Evolutionary conservation across 148 eudicot genomes (phyloP).

Genomic region (Salicornia ramosissima): DNA sequence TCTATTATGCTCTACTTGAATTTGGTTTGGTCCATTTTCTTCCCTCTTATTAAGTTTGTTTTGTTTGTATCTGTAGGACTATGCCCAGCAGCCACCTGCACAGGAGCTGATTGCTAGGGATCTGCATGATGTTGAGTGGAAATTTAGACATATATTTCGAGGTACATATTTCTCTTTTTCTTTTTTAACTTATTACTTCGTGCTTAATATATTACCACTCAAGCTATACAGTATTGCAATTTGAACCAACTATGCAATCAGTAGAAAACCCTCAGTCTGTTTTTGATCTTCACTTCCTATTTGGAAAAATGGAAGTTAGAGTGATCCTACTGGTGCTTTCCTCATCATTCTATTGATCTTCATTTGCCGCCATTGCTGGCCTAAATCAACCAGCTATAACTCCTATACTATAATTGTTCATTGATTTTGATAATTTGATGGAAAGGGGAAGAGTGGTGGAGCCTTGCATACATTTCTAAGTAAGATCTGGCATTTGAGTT

Average conservation of each 20-base stretch:
- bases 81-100: constrained; percentile 86
- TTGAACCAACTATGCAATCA: neutral
- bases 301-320: neutral
- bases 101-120: constrained; percentile 98
- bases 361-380: neutral
- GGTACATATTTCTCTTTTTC: constrained; percentile 38
- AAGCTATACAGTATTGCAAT: neutral
- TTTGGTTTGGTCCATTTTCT: neutral
- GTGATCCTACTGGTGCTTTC: neutral
- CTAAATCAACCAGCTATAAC: neutral
- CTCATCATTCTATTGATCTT: neutral
- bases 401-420: neutral
- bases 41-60: neutral
- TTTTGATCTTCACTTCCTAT: neutral
- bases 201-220: neutral
- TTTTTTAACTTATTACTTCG: neutral
- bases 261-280: neutral
- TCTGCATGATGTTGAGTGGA: constrained; percentile 98
- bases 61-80: constrained; percentile 54
- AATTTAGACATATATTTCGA: constrained; percentile 93
- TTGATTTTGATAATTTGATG: constrained; percentile 10
- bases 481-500: too few relatives aligned
- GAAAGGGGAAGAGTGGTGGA: constrained; percentile 4
- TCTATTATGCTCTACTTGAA: neutral
- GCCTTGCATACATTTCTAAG: too few relatives aligned